Evolutionary conservation across 2,329 filamentous ascomycete genomes (phyloP).

Genomic region (Apiospora arundinis): DNA sequence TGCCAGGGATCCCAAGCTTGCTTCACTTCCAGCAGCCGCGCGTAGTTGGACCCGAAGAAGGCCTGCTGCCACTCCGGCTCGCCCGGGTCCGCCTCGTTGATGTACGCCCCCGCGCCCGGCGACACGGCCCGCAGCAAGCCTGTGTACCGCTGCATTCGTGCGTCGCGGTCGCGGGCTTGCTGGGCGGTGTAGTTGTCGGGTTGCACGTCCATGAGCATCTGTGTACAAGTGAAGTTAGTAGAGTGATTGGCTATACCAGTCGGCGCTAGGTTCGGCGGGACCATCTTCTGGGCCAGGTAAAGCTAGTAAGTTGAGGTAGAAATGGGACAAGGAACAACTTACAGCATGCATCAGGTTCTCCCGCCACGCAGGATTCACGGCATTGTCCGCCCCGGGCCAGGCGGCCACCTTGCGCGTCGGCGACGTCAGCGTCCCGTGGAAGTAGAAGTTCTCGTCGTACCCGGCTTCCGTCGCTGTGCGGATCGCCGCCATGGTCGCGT

Average conservation of each 20-base stretch:
- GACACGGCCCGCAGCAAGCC: constrained; percentile 39
- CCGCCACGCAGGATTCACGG: constrained; percentile 53
- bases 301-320: too few species aligned
- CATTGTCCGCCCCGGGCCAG: constrained; percentile 40
- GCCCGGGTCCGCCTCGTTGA: constrained; percentile 59
- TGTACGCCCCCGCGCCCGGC: constrained; percentile 51
- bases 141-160: constrained; percentile 32
- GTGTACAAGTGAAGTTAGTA: background rate
- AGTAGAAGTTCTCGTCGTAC: constrained; percentile 30
- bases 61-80: constrained; percentile 51
- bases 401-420: constrained; percentile 39
- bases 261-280: too few species aligned
- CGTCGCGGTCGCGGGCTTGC: constrained; percentile 28
- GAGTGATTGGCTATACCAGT: background rate
- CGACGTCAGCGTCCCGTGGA: constrained; percentile 42
- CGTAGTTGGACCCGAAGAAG: constrained; percentile 57
- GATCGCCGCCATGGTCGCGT: constrained; percentile 38
- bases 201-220: constrained; percentile 9
- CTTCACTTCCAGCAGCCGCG: constrained; percentile 51
- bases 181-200: background rate
- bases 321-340: background rate
- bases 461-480: constrained; percentile 45
- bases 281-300: too few species aligned
- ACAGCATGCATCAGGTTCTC: constrained; percentile 14
- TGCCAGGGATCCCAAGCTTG: constrained; percentile 51